Percentiles rank a stretch among this genome's conserved stretches.
These are phyloP conservation scores for Cryptococcus sp. DNA, from an alignment of 1,284 basidiomycete genomes.

Conservation along the genomic window DNA sequence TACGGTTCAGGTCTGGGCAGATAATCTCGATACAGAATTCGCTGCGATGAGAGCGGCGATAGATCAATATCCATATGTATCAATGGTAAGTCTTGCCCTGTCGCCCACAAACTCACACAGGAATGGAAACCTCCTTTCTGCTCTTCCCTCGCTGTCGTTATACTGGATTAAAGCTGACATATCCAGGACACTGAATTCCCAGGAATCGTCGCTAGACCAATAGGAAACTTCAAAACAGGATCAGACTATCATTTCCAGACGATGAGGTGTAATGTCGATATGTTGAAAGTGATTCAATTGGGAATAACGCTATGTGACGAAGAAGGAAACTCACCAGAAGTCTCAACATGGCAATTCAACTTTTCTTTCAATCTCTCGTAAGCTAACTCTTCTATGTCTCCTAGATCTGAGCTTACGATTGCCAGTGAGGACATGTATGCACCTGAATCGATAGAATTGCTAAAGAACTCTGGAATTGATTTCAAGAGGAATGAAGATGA, in stretches of 20 bases:
- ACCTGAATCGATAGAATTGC: slow-evolving; percentile 89
- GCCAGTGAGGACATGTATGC: slow-evolving; percentile 86
- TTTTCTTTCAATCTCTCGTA: slow-evolving; percentile 88
- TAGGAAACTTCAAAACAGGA: slow-evolving; percentile 92
- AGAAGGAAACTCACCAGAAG: slow-evolving; percentile 83
- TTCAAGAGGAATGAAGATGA: slow-evolving; percentile 88
- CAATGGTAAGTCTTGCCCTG: slow-evolving; percentile 65
- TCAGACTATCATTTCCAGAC: slow-evolving; percentile 99
- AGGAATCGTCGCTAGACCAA: slow-evolving; percentile 94
- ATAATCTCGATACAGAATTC: slow-evolving; percentile 91
- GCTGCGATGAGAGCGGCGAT: slow-evolving; percentile 76
- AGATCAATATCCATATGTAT: slow-evolving; percentile 87
- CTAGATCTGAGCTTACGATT: not conserved
- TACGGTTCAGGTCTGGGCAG: slow-evolving; percentile 71
- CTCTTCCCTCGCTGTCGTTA: slow-evolving; percentile 9
- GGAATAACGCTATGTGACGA: slow-evolving; percentile 93
- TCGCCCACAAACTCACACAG: not conserved
- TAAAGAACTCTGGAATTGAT: slow-evolving; percentile 93
- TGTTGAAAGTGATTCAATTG: slow-evolving; percentile 95
- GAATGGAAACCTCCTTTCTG: too few species aligned
- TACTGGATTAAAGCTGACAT: slow-evolving; percentile 1
- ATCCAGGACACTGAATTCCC: slow-evolving; percentile 95
- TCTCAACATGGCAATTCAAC: slow-evolving; percentile 99
- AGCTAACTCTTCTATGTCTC: slow-evolving; percentile 39
- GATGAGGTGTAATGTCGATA: slow-evolving; percentile 97